phyloP scores from a whole-genome alignment of 2,329 filamentous ascomycete genomes.

The Fusarium miscanthi region DNA sequence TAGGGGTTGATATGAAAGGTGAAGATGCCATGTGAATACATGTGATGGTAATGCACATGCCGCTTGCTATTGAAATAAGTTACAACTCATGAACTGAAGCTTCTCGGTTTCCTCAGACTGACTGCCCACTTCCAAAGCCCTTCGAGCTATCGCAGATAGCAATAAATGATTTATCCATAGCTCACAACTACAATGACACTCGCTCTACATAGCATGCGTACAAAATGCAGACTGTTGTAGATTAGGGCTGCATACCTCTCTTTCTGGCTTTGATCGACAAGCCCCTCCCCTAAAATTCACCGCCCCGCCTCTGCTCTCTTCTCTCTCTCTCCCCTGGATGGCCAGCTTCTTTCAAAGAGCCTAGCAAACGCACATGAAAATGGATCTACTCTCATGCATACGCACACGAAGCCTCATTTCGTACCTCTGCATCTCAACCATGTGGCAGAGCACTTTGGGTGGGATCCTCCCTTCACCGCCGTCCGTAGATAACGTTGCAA shows the following conservation, averaged over 20 bases:
- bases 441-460: constrained; percentile 22
- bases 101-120: not conserved
- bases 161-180: constrained; percentile 1
- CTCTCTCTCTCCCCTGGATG: constrained; percentile 3
- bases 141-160: not conserved
- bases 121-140: not conserved
- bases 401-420: constrained; percentile 31
- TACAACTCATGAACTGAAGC: not conserved
- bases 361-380: constrained; percentile 6
- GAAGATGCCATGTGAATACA: not conserved
- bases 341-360: constrained; percentile 1
- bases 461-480: constrained; percentile 31
- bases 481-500: constrained; percentile 19
- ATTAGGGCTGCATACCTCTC: constrained; percentile 34
- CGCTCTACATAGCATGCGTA: not conserved
- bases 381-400: constrained; percentile 19
- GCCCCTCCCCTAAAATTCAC: constrained; percentile 19
- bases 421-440: constrained; percentile 2
- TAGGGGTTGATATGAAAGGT: constrained; percentile 1
- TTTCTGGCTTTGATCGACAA: constrained; percentile 31
- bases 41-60: constrained; percentile 3
- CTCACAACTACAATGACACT: not conserved
- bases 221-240: constrained; percentile 23
- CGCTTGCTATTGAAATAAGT: not conserved
- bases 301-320: constrained; percentile 21